These are phyloP conservation scores for Myriosclerotinia curreyana DNA, from an alignment of 2,329 filamentous ascomycete species.

Conservation along the genomic window DNA sequence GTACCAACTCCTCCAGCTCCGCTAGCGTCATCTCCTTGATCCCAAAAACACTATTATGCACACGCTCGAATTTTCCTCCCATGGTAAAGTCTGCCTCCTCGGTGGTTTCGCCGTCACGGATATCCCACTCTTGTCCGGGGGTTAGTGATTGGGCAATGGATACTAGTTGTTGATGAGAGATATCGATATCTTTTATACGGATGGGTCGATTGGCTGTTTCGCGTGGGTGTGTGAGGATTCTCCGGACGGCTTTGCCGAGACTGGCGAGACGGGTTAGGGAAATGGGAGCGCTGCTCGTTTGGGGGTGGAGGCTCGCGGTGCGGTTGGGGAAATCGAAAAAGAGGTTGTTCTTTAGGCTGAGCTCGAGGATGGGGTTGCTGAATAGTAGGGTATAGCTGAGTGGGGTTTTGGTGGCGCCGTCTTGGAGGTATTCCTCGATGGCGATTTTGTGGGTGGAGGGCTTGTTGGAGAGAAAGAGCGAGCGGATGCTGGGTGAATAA, in stretches of 20 bases:
- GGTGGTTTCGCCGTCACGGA: conserved; percentile 20
- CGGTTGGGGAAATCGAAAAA: conserved; percentile 45
- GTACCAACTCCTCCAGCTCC: conserved; percentile 39
- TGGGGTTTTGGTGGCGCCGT: conserved; percentile 30
- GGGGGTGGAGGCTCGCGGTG: background rate
- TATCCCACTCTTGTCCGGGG: conserved; percentile 31
- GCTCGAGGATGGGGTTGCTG: conserved; percentile 13
- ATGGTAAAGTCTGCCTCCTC: conserved; percentile 30
- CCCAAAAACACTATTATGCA: conserved; percentile 58
- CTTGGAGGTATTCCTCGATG: conserved; percentile 25
- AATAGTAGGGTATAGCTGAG: conserved; percentile 36
- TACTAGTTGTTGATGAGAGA: conserved; percentile 36
- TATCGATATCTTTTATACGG: conserved; percentile 46
- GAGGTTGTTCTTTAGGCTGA: conserved; percentile 46
- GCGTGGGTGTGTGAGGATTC: conserved; percentile 48
- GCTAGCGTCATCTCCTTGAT: conserved; percentile 62
- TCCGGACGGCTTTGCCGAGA: conserved; percentile 45
- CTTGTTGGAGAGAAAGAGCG: background rate
- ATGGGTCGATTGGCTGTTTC: conserved; percentile 53
- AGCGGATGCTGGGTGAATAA: background rate
- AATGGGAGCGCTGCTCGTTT: background rate
- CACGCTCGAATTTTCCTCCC: conserved; percentile 40
- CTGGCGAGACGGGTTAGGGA: background rate
- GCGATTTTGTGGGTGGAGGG: conserved; percentile 7
- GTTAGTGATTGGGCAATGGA: conserved; percentile 26